Percentiles rank a stretch among this genome's conserved stretches.
These are phyloP conservation scores for Metschnikowia lunata DNA, from an alignment of 805 yeast genomes.

Conservation along the genomic window DNA sequence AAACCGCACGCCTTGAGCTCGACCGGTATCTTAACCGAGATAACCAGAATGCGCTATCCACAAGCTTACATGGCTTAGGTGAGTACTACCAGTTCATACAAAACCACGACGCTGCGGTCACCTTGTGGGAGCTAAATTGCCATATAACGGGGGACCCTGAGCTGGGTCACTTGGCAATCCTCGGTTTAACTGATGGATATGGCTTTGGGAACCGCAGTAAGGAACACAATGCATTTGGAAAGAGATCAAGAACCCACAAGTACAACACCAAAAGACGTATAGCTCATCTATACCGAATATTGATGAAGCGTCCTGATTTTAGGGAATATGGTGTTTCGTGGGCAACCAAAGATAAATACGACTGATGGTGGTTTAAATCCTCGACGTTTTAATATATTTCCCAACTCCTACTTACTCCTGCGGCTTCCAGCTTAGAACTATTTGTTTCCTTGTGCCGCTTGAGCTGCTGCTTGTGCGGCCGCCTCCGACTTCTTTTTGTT, in stretches of 20 bases:
- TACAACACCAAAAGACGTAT: slow-evolving; percentile 19
- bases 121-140: slow-evolving; percentile 21
- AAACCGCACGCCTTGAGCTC: slow-evolving; percentile 3
- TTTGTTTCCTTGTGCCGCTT: neutral
- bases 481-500: slow-evolving; percentile 51
- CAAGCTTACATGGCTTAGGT: slow-evolving; percentile 18
- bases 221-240: slow-evolving; percentile 18
- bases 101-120: slow-evolving; percentile 17
- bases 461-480: slow-evolving; percentile 13
- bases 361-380: slow-evolving; percentile 1
- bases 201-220: slow-evolving; percentile 21
- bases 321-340: slow-evolving; percentile 18
- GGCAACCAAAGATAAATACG: slow-evolving; percentile 17
- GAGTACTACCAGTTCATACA: slow-evolving; percentile 19
- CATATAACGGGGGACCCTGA: slow-evolving; percentile 21
- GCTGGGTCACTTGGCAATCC: slow-evolving; percentile 20
- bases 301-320: slow-evolving; percentile 14
- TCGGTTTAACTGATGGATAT: slow-evolving; percentile 20
- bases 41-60: slow-evolving; percentile 16
- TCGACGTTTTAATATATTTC: no score
- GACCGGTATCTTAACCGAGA: slow-evolving; percentile 16
- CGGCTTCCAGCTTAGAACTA: neutral
- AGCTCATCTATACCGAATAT: slow-evolving; percentile 18
- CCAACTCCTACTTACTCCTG: no score
- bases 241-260: slow-evolving; percentile 17